These are phyloP conservation scores for Aspergillus sp. DNA, from an alignment of 2,329 filamentous ascomycete species.

Conservation along the genomic window DNA sequence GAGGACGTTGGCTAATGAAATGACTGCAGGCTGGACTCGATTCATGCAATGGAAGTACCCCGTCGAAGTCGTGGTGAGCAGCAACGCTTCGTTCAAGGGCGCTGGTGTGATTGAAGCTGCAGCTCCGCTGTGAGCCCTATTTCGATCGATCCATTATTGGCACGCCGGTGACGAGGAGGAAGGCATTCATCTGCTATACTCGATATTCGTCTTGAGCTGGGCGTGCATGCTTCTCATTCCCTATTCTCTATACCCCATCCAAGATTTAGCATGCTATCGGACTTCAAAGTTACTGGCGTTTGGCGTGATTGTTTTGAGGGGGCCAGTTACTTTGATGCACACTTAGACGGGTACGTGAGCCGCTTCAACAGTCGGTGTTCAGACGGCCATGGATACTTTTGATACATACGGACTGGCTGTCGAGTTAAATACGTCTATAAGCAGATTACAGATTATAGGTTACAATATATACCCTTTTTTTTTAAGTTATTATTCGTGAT, in stretches of 20 bases:
- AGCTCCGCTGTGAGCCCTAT: constrained; percentile 32
- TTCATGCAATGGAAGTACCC: constrained; percentile 94
- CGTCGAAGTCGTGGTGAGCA: constrained; percentile 60
- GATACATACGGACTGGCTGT: too few relatives aligned
- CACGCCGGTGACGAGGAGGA: too few relatives aligned
- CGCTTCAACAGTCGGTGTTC: constrained; percentile 1
- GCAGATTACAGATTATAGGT: too few relatives aligned
- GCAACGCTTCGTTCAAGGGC: constrained; percentile 55
- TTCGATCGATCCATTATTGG: too few relatives aligned
- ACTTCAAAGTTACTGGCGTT: background rate
- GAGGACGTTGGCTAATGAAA: too few relatives aligned
- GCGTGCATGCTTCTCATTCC: background rate
- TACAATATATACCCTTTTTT: too few relatives aligned
- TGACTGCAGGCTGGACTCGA: constrained; percentile 66
- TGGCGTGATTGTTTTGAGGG: background rate
- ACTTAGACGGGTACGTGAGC: background rate
- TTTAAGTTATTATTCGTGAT: too few relatives aligned
- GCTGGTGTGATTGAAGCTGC: constrained; percentile 44
- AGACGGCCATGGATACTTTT: background rate
- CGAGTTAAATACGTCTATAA: too few relatives aligned
- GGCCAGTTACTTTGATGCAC: background rate
- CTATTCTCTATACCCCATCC: background rate
- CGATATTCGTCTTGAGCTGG: background rate
- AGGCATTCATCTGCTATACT: too few relatives aligned
- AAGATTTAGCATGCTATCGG: background rate